Evolutionary conservation across 768 basidiomycete genomes (phyloP), one percentile per base, ranked within the genome.

Genomic region (Boletus subcaerulescens): DNA sequence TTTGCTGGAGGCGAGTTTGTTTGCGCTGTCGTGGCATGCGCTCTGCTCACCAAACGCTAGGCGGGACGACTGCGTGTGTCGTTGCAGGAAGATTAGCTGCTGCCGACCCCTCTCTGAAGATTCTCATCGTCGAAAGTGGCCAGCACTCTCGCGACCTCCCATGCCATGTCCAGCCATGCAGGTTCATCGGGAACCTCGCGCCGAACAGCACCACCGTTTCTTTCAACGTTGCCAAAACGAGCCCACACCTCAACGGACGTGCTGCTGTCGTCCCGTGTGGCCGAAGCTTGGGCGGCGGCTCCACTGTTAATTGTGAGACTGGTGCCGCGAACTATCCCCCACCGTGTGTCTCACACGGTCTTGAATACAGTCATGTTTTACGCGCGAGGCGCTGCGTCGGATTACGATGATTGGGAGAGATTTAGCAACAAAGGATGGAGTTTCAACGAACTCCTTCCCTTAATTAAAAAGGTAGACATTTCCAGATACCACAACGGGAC

Each of bases 111-210:
- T 64, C 69, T 3, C 65, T 87, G 47, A 82, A 75, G 60, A 83
- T 87, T 43, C 77, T 87, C 11, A 68, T 86, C 35, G 63, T 87
- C 22, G 86, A 88, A 67, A 76, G 81, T 12, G 86, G 86, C 1
- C 74, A 76, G 5, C 75, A 80, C 50, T 81, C 80, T 0, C 65
- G 72, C 35, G 75, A 84, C 35, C 41, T 79, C 4, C 73, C 69
- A 5, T 59, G 63, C 2, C 82, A 86, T 62, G 67, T 73, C 8
- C 82, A 85, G 43, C 85, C 86, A 4, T 84, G 74, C 2, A 76
- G 77, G 24, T 84, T 70, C 59, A 70, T 79, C 24, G 61, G 61
- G 15, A 77, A 83, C 59, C 61, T 83, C 2, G 56, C 63, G 0
- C 71, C 73, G 3, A 67, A 61, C 6, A 73, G 72, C 39, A 74